Evolutionary conservation across 208 protist genomes (phyloP).

Genomic region (Jaenimonas drosophilae): DNA sequence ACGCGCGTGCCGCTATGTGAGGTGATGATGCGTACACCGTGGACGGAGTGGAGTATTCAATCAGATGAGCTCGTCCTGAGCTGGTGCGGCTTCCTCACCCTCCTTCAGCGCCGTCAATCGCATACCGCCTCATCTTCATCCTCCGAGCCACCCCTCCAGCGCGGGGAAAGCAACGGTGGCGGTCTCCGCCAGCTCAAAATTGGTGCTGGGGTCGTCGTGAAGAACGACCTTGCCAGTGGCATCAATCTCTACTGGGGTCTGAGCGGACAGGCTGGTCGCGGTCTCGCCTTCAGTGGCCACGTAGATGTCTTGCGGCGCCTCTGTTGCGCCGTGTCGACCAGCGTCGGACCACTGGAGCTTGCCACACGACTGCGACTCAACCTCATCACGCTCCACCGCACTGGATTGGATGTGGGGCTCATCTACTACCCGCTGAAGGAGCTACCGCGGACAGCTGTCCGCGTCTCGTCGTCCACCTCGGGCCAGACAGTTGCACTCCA

Average conservation of each 20-base stretch:
- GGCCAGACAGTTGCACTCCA: constrained; percentile 35
- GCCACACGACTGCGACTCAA: constrained; percentile 60
- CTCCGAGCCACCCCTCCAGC: too few species aligned
- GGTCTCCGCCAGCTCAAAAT: constrained; percentile 44
- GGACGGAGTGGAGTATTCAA: constrained; percentile 33
- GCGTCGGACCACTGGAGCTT: constrained; percentile 25
- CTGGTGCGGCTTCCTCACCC: constrained; percentile 30
- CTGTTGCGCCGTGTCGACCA: constrained; percentile 47
- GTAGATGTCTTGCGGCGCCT: constrained; percentile 64
- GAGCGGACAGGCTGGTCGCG: constrained; percentile 26
- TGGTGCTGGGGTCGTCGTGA: constrained; percentile 45
- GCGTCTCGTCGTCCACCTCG: constrained; percentile 29
- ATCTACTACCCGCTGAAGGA: constrained; percentile 33
- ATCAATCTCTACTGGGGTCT: constrained; percentile 70
- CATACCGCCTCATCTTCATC: too few species aligned
- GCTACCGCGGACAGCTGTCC: constrained; percentile 18
- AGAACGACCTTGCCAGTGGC: constrained; percentile 57
- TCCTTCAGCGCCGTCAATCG: background rate
- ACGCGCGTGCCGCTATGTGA: constrained; percentile 26
- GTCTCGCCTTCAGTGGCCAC: constrained; percentile 36
- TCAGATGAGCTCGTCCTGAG: constrained; percentile 26
- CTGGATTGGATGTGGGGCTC: constrained; percentile 46
- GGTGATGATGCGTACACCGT: constrained; percentile 23
- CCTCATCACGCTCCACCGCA: constrained; percentile 65
- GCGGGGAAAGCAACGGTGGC: too few species aligned